A percentile compares a stretch with the other conserved stretches of the same genome.
Conservation (phyloP, 495 filamentous ascomycete species). For the Glarea lozoyensis region DNA sequence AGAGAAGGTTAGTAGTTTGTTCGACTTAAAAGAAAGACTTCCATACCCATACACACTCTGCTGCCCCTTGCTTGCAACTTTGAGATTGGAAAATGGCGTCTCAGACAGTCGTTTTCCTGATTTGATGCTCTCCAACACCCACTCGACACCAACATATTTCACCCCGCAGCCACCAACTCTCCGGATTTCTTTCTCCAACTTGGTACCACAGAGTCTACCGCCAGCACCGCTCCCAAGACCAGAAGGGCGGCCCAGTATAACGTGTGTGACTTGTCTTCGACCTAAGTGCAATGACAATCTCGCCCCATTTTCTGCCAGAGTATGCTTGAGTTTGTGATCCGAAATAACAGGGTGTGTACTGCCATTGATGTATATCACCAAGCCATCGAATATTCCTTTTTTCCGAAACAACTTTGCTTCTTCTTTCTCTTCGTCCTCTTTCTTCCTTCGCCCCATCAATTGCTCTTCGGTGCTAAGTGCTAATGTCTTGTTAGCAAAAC, state of each 20-base stretch:
- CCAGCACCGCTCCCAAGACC: slow-evolving; percentile 34
- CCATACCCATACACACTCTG: slow-evolving; percentile 18
- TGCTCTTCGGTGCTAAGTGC: slow-evolving; percentile 22
- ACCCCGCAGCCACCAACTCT: slow-evolving; percentile 53
- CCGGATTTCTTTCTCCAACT: slow-evolving; percentile 74
- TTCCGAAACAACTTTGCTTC: slow-evolving; percentile 13
- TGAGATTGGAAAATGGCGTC: slow-evolving; percentile 43
- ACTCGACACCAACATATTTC: slow-evolving; percentile 79
- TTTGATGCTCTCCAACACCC: slow-evolving; percentile 76
- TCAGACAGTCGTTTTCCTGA: slow-evolving; percentile 68
- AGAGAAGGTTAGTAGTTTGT: no score
- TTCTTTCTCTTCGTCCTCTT: slow-evolving; percentile 27
- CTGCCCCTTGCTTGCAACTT: slow-evolving; percentile 15
- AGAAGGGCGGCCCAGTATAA: slow-evolving; percentile 60
- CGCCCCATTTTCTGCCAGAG: slow-evolving; percentile 67
- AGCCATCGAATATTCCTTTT: slow-evolving; percentile 49
- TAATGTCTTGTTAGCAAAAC: slow-evolving; percentile 8
- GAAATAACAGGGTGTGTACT: slow-evolving; percentile 72
- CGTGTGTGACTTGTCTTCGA: slow-evolving; percentile 71
- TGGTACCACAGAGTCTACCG: slow-evolving; percentile 70
- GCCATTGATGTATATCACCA: slow-evolving; percentile 81
- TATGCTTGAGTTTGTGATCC: slow-evolving; percentile 76
- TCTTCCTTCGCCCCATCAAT: slow-evolving; percentile 23
- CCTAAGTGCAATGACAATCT: slow-evolving; percentile 56
- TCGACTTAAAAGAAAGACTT: no score